Evolutionary conservation across 257 asterid species (phyloP), one percentile per base, ranked within the genome.

Genomic region (Sherardia arvensis): DNA sequence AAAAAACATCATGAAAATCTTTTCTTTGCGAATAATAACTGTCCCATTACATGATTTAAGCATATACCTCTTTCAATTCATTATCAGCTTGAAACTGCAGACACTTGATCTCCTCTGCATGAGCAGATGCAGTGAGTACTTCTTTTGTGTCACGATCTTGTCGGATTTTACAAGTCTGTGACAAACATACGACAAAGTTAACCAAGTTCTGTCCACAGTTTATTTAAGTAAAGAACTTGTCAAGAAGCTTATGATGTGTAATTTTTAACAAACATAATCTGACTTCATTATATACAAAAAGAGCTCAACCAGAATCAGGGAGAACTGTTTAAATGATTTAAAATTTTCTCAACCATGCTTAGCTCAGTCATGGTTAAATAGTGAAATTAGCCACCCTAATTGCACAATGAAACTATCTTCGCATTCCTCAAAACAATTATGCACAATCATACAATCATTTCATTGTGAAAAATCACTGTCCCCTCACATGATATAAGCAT

Each of bases 11-110:
- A n/a, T n/a, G n/a, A n/a, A n/a, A n/a, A n/a, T n/a, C n/a, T n/a
- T n/a, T n/a, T n/a, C n/a, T n/a, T 55, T 23, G 69, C 25, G 59
- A 33, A 64, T 10, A 14, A 45, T 18, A 53, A 71, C 63, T 43
- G 53, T 57, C 22, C 14, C 9, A 54, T 51, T 54, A 49, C 11
- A 55, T 27, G 43, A 47, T 21, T 25, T 18, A 27, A 33, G 22
- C n/a, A 32, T 45, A 49, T 71, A 84, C 99, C 87, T 90, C 96
- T 78, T 95, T 85, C 65, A 90, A 55, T 57, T 90, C 96, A 73
- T 75, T 83, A 77, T 90, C 99, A 73, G 89, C 86, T 59, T 85
- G 86, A 80, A 87, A 75, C 66, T 79, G 82, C 34, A 73, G 58
- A 62, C 80, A 81, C 71, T 81, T 85, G 53, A 87, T 76, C 65